Conservation (phyloP, 139 green algal species). For the Coccomyxa sp. region DNA sequence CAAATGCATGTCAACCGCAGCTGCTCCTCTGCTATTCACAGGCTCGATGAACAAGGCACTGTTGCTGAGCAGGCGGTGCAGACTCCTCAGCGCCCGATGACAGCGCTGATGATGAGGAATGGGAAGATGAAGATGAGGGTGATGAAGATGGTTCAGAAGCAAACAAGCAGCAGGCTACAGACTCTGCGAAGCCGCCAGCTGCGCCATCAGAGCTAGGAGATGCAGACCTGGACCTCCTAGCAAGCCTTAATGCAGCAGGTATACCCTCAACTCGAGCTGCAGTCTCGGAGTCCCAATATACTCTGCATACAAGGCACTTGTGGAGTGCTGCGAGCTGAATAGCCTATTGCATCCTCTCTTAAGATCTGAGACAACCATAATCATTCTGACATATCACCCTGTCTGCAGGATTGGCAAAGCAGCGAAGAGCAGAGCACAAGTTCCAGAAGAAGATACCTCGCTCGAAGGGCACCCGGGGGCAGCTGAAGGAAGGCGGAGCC, state of each 20-base stretch:
- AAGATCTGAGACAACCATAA: conserved; percentile 14
- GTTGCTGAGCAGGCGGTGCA: too few relatives aligned
- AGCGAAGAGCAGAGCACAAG: conserved; percentile 57
- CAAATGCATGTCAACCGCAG: too few relatives aligned
- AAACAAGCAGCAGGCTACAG: not conserved
- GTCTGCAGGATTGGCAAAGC: conserved; percentile 18
- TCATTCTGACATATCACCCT: not conserved
- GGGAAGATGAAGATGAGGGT: not conserved
- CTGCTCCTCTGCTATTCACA: too few relatives aligned
- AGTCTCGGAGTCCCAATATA: not conserved
- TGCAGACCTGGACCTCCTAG: not conserved
- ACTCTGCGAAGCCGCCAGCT: not conserved
- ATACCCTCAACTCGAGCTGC: not conserved
- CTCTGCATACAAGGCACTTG: not conserved
- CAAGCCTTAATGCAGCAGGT: not conserved
- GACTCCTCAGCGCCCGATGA: too few relatives aligned
- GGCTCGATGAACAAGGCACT: too few relatives aligned
- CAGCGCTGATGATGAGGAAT: too few relatives aligned
- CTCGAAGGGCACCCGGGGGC: conserved; percentile 53
- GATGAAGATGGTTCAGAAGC: not conserved
- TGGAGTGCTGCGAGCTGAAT: not conserved
- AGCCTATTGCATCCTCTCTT: not conserved
- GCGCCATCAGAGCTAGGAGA: not conserved
- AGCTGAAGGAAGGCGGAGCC: conserved; percentile 20
- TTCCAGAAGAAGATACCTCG: conserved; percentile 76